Conservation (phyloP, 176 grass and related monocot species). For the Cocos nucifera region DNA sequence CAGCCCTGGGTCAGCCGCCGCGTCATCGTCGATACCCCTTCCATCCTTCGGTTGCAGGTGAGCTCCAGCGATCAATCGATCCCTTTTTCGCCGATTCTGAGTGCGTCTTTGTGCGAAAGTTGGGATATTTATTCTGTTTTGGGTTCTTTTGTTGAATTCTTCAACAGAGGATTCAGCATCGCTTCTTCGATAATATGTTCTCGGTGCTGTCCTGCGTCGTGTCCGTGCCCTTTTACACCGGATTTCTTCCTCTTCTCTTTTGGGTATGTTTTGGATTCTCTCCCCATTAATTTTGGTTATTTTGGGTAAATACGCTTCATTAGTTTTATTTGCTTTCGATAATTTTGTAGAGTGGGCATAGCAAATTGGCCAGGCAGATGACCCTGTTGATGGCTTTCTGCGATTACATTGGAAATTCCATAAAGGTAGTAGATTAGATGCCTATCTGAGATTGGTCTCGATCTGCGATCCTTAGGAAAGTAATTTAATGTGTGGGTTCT, state of each 20-base stretch:
- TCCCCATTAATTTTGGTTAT: slow-evolving; percentile 8
- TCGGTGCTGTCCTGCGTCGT: slow-evolving; percentile 77
- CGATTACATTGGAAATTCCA: slow-evolving; percentile 73
- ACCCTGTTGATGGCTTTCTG: slow-evolving; percentile 89
- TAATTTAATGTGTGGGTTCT: neutral
- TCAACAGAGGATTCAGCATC: slow-evolving; percentile 57
- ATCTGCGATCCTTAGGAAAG: neutral
- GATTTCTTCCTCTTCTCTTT: slow-evolving; percentile 89
- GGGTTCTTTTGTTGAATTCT: slow-evolving; percentile 19
- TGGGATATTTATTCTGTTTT: slow-evolving; percentile 5
- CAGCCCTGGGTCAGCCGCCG: slow-evolving; percentile 70
- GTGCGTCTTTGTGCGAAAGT: neutral
- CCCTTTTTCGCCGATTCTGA: no score
- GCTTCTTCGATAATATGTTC: slow-evolving; percentile 69
- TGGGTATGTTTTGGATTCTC: slow-evolving; percentile 50
- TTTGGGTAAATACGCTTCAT: neutral
- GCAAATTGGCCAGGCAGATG: slow-evolving; percentile 89
- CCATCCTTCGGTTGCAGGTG: slow-evolving; percentile 70
- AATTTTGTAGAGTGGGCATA: slow-evolving; percentile 65
- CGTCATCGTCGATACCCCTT: slow-evolving; percentile 52
- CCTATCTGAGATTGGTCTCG: neutral
- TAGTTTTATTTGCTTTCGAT: slow-evolving; percentile 6
- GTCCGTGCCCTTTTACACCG: slow-evolving; percentile 93
- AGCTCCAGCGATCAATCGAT: neutral
- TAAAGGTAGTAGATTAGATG: slow-evolving; percentile 62